These are phyloP conservation scores for Prunus campanulata DNA, from an alignment of 306 rosid species.

Conservation along the genomic window DNA sequence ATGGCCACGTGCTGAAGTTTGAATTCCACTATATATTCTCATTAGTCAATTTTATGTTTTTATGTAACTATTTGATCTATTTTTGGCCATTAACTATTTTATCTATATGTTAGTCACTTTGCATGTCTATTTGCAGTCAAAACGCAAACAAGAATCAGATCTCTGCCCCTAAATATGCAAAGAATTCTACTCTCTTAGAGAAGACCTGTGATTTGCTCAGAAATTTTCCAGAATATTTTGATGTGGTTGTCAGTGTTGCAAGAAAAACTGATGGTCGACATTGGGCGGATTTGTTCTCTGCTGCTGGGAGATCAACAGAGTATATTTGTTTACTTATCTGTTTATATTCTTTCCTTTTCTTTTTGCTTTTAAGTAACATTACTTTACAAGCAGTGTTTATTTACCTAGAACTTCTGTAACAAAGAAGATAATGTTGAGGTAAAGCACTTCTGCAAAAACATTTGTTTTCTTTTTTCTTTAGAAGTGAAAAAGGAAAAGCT, in stretches of 20 bases:
- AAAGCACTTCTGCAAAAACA: background rate
- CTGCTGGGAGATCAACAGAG: slow-evolving; percentile 99
- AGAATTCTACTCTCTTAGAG: slow-evolving; percentile 66
- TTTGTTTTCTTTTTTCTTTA: background rate
- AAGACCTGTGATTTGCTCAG: slow-evolving; percentile 92
- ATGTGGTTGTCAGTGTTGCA: slow-evolving; percentile 97
- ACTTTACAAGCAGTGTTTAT: background rate
- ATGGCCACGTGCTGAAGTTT: background rate
- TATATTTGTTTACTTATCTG: slow-evolving; percentile 30
- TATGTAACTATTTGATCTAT: background rate
- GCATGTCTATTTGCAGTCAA: slow-evolving; percentile 55
- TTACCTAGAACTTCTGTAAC: background rate
- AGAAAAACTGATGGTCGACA: slow-evolving; percentile 99
- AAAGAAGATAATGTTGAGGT: background rate
- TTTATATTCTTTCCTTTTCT: slow-evolving; percentile 16
- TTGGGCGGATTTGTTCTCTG: slow-evolving; percentile 93
- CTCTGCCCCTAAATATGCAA: slow-evolving; percentile 43
- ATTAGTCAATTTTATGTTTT: background rate
- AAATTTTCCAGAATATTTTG: slow-evolving; percentile 87
- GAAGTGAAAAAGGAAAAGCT: background rate
- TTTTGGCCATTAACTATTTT: background rate
- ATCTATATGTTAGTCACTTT: slow-evolving; percentile 23
- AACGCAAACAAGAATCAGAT: slow-evolving; percentile 63
- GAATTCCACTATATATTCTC: background rate
- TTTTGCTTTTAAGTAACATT: slow-evolving; percentile 9